Conservation (phyloP, 768 basidiomycete species). For the Termitomyces sp. region DNA sequence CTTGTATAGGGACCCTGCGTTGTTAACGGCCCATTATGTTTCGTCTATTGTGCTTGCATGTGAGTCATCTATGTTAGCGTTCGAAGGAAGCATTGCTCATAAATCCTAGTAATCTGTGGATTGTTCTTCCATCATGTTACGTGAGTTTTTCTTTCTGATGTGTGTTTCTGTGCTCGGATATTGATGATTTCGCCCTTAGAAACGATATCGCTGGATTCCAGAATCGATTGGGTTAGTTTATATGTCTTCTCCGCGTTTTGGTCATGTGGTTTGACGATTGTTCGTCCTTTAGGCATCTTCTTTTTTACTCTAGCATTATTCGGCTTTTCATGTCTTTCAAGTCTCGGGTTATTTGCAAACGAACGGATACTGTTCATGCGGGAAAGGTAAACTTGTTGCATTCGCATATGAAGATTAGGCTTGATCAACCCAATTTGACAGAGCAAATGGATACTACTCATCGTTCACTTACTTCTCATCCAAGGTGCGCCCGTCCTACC, state of each 20-base stretch:
- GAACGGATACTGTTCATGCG: slow-evolving; percentile 97
- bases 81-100: slow-evolving; percentile 1
- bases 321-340: slow-evolving; percentile 94
- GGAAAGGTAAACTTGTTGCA: slow-evolving; percentile 61
- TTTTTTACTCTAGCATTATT: slow-evolving; percentile 97
- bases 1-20: slow-evolving; percentile 88
- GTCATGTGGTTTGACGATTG: neutral
- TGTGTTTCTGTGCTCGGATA: neutral
- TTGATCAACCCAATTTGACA: slow-evolving; percentile 22
- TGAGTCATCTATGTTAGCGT: slow-evolving; percentile 37
- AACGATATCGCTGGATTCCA: slow-evolving; percentile 98
- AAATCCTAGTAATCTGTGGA: slow-evolving; percentile 76
- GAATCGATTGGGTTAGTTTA: slow-evolving; percentile 70
- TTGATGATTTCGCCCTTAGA: slow-evolving; percentile 23
- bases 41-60: slow-evolving; percentile 80
- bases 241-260: neutral
- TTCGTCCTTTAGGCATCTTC: slow-evolving; percentile 62
- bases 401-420: neutral
- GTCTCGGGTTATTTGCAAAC: slow-evolving; percentile 89
- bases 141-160: slow-evolving; percentile 27
- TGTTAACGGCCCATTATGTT: slow-evolving; percentile 87
- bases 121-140: slow-evolving; percentile 87
- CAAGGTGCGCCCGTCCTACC: slow-evolving; percentile 45
- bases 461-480: slow-evolving; percentile 96
- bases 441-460: slow-evolving; percentile 96